Conservation (phyloP, 2,329 filamentous ascomycete genomes). For the Rhynchosporium secalis region DNA sequence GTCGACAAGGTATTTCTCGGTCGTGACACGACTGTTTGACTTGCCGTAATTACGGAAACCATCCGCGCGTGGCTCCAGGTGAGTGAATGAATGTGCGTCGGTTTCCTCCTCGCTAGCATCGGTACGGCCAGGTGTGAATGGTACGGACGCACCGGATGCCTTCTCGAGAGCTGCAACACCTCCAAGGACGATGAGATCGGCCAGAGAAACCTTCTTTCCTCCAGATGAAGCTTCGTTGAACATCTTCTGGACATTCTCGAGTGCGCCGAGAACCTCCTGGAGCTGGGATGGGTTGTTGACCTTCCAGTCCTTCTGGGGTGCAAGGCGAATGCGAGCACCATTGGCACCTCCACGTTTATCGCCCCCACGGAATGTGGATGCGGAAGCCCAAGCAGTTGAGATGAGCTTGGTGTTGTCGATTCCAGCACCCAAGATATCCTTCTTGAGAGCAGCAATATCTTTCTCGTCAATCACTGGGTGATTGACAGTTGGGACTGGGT, state of each 20-base stretch:
- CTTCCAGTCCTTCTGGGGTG: constrained; percentile 70
- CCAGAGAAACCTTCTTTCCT: constrained; percentile 74
- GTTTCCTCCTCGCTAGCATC: constrained; percentile 74
- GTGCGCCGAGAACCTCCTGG: constrained; percentile 56
- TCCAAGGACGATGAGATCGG: constrained; percentile 76
- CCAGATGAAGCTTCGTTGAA: constrained; percentile 54
- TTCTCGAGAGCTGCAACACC: constrained; percentile 72
- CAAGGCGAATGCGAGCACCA: constrained; percentile 73
- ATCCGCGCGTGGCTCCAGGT: constrained; percentile 70
- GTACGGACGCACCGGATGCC: constrained; percentile 63
- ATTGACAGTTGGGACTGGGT: constrained; percentile 63
- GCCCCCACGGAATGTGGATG: constrained; percentile 70
- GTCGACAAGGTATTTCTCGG: constrained; percentile 73
- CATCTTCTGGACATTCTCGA: constrained; percentile 65
- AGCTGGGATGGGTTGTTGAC: constrained; percentile 73
- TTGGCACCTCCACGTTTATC: constrained; percentile 86
- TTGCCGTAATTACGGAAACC: constrained; percentile 80
- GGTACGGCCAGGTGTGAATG: constrained; percentile 71
- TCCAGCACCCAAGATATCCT: constrained; percentile 63
- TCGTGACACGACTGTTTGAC: constrained; percentile 57
- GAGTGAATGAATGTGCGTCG: constrained; percentile 60
- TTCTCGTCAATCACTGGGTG: constrained; percentile 59
- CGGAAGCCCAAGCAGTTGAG: constrained; percentile 66
- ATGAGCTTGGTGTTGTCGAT: constrained; percentile 62
- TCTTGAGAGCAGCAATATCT: constrained; percentile 67